Base-by-base conservation (phyloP, 495 filamentous ascomycete genomes). In the Lophium mytilinum region DNA sequence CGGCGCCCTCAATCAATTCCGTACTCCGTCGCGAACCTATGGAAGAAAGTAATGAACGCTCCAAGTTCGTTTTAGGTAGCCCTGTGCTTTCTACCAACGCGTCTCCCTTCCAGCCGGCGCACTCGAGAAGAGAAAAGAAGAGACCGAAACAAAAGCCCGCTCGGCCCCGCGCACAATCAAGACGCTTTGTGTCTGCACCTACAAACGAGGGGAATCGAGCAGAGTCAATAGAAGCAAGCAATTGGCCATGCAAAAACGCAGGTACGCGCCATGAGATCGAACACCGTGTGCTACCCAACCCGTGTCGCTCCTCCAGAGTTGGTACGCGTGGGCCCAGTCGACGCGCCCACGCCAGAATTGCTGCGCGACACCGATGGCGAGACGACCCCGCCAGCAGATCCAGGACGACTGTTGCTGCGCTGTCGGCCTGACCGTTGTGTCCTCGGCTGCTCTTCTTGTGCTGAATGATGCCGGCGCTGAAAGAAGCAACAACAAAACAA, bases 331-430 rank as follows among this genome's bases (percentile, higher is more conserved):
- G 45, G 45, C 7, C 45, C 45, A 4, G 15, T 18, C 14, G 37
- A 47, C 47, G 33, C 14, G 17, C 21, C 40, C 14, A 15, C 41
- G 18, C 55, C 47, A 35, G 55, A 57, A 41, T 60, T 60, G 49
- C 54, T 57, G 37, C 57, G 53, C 40, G 58, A 55, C 34, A 39
- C 54, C 12, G 45, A 46, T 39, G 51, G 52, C 30, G 60, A 62
- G 18, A 50, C 18, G n/a, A 56, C 43, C 18, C 47, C 50, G 18
- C 63, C 60, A 18, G 63, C 51, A 15, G 63, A 66, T 8, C 50
- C 40, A 41, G 63, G 60, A 36, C 63, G 64, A 55, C 64, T 66
- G 52, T 66, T 66, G 57, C 60, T 66, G 18, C 64, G 57, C 15
- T 56, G 53, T 34, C 64, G 55, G 7, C 62, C 62, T 46, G 58